Conservation (phyloP, 768 basidiomycete genomes). For the Psilocybe azurescens region DNA sequence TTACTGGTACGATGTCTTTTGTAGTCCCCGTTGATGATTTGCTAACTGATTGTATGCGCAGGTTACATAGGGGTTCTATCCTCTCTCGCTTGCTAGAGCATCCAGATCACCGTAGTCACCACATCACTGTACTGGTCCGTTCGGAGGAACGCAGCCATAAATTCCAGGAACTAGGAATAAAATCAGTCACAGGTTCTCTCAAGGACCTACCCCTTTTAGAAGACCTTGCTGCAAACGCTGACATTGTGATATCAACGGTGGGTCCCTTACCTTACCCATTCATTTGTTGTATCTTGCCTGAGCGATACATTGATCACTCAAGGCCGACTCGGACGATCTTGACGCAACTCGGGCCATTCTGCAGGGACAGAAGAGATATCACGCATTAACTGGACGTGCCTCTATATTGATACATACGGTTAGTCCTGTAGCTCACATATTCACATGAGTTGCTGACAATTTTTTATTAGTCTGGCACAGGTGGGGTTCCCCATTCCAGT, state of each 20-base stretch:
- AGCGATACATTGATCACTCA: background rate
- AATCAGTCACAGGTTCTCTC: conserved; percentile 49
- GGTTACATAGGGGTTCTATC: conserved; percentile 59
- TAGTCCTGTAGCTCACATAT: conserved; percentile 24
- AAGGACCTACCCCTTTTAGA: conserved; percentile 47
- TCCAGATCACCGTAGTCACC: conserved; percentile 34
- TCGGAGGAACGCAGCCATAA: conserved; percentile 48
- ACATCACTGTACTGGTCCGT: conserved; percentile 52
- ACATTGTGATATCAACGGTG: conserved; percentile 49
- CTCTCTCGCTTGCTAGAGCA: conserved; percentile 46
- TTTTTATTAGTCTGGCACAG: conserved; percentile 52
- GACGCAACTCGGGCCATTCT: conserved; percentile 51
- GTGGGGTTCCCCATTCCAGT: conserved; percentile 28
- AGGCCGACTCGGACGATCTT: conserved; percentile 51
- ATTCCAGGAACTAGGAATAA: conserved; percentile 40
- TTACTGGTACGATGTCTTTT: conserved; percentile 37
- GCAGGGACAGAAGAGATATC: conserved; percentile 53
- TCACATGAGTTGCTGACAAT: background rate
- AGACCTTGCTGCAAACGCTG: conserved; percentile 46
- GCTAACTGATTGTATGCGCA: background rate
- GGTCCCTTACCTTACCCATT: conserved; percentile 1
- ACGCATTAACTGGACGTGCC: conserved; percentile 42
- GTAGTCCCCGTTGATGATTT: background rate
- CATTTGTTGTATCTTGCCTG: background rate
- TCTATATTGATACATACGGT: conserved; percentile 70